Conservation (phyloP, 108 stramenopile species). For the Asterionellopsis glacialis region DNA sequence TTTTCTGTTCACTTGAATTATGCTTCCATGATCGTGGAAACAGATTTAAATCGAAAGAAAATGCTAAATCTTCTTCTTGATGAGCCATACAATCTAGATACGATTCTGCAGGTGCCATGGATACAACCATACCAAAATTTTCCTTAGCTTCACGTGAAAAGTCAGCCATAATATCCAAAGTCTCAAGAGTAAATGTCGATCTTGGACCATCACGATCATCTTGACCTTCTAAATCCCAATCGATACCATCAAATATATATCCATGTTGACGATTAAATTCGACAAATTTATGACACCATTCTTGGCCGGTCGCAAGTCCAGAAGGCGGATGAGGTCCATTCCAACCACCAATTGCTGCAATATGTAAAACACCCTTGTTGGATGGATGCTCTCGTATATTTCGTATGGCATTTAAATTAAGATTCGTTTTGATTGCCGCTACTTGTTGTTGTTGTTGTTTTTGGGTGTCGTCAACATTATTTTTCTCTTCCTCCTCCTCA, state of each 20-base stretch:
- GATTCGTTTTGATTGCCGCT: too few relatives aligned
- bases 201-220: constrained; percentile 46
- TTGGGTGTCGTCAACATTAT: too few relatives aligned
- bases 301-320: constrained; percentile 15
- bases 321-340: constrained; percentile 66
- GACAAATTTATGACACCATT: constrained; percentile 43
- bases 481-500: too few relatives aligned
- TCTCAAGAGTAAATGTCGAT: constrained; percentile 40
- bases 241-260: constrained; percentile 71
- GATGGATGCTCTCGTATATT: too few relatives aligned
- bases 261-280: constrained; percentile 9
- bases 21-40: constrained; percentile 16
- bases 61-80: too few relatives aligned
- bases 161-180: constrained; percentile 55
- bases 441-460: too few relatives aligned
- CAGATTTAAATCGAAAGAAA: constrained; percentile 11
- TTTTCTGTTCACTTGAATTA: not conserved
- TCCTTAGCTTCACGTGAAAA: constrained; percentile 35
- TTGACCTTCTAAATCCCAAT: constrained; percentile 86
- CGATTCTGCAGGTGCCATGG: constrained; percentile 81
- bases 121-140: constrained; percentile 56
- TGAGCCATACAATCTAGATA: constrained; percentile 50
- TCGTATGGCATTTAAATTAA: too few relatives aligned
- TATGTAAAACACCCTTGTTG: constrained; percentile 39
- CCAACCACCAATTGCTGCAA: constrained; percentile 78